Percentiles rank a stretch among this genome's conserved stretches.
Conservation (phyloP, 257 asterid genomes). For the Solanum boliviense region DNA sequence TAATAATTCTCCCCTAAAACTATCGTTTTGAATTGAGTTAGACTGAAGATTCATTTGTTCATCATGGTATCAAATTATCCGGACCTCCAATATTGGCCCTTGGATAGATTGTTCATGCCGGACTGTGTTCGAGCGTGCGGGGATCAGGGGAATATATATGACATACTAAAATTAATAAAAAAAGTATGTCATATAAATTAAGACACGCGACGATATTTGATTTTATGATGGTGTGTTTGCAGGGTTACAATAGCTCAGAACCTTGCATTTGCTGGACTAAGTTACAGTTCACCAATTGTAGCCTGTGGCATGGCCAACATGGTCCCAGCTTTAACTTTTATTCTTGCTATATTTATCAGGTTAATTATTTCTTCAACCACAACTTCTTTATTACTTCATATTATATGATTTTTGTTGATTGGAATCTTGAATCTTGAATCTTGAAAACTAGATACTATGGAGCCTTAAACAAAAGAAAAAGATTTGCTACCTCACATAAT, state of each 20-base stretch:
- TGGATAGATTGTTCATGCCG: no score
- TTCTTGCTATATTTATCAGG: conserved; percentile 55
- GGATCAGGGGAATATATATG: no score
- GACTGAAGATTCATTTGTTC: accelerated
- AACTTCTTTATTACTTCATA: background rate
- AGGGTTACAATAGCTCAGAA: conserved; percentile 66
- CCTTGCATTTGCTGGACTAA: conserved; percentile 62
- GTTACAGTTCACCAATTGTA: conserved; percentile 74
- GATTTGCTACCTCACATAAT: background rate
- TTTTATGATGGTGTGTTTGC: conserved; percentile 7
- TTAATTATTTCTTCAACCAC: background rate
- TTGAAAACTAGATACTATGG: background rate
- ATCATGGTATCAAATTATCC: background rate
- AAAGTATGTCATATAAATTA: background rate
- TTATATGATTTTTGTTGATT: background rate
- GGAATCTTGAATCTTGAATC: background rate
- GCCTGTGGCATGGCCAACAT: conserved; percentile 70
- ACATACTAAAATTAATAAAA: no score
- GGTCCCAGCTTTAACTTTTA: conserved; percentile 55
- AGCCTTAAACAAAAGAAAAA: background rate
- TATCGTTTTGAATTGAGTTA: background rate
- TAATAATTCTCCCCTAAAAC: background rate
- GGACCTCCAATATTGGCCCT: no score
- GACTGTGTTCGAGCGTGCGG: no score
- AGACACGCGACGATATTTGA: background rate